A percentile compares a stretch with the other conserved stretches of the same genome.
Conservation (phyloP, 208 protist species). For the Acanthamoeba triangularis region DNA sequence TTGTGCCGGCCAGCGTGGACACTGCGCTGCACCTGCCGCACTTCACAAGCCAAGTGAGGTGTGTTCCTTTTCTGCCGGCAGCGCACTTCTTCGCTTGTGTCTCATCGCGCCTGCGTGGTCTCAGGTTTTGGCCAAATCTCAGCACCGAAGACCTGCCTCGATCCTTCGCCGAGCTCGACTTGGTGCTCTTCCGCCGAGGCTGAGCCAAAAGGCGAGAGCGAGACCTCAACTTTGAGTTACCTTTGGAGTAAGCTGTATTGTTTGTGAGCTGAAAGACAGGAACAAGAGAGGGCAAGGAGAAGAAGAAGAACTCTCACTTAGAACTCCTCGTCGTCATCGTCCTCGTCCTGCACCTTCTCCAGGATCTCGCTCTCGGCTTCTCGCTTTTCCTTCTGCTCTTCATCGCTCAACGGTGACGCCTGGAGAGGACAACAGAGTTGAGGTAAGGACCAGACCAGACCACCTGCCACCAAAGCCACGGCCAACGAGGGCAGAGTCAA, state of each 20-base stretch:
- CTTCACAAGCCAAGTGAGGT: background rate
- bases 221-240: no score
- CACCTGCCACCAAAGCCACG: background rate
- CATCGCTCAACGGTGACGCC: constrained; percentile 9
- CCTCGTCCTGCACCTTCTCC: constrained; percentile 50
- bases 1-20: background rate
- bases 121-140: constrained; percentile 30
- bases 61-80: background rate
- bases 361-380: constrained; percentile 54
- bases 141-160: constrained; percentile 50
- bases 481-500: no score
- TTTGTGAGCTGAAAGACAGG: no score
- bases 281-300: background rate
- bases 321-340: constrained; percentile 36
- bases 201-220: no score
- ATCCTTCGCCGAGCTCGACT: background rate
- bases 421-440: background rate
- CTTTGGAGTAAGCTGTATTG: no score
- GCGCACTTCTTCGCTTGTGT: background rate
- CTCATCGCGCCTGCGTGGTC: background rate
- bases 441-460: background rate
- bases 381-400: constrained; percentile 46
- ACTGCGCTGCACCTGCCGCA: background rate
- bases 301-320: background rate
- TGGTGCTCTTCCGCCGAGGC: background rate